These are phyloP conservation scores for Excoecaria cochinchinensis DNA, from an alignment of 345 rosid genomes.

Conservation along the genomic window DNA sequence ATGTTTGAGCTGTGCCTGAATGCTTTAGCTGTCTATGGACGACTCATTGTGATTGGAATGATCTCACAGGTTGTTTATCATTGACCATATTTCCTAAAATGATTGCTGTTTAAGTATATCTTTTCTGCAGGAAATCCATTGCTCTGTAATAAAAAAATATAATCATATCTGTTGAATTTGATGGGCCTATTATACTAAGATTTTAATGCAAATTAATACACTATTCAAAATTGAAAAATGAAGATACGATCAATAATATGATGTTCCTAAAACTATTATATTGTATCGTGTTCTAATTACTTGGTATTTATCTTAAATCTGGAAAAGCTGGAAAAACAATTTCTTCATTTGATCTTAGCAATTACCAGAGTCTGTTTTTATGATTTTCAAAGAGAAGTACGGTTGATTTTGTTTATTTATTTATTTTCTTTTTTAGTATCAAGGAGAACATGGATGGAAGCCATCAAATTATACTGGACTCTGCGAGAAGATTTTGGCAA, in stretches of 20 bases:
- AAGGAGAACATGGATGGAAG: constrained; percentile 86
- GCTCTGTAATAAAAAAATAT: neutral
- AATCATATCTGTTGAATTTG: neutral
- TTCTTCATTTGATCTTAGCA: neutral
- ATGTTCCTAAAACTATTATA: neutral
- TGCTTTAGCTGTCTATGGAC: constrained; percentile 79
- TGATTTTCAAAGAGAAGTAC: neutral
- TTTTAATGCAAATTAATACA: neutral
- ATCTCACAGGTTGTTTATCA: constrained; percentile 74
- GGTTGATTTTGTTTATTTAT: constrained; percentile 5
- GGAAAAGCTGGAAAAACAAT: neutral
- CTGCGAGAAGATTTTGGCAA: constrained; percentile 83
- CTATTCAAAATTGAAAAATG: neutral
- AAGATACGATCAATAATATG: neutral
- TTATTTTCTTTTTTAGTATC: constrained; percentile 82
- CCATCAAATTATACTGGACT: constrained; percentile 85
- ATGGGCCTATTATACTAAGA: neutral
- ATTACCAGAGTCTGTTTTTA: neutral
- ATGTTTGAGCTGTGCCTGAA: constrained; percentile 85
- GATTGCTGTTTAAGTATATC: neutral
- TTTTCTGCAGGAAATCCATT: neutral
- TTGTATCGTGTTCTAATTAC: neutral
- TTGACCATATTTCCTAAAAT: neutral
- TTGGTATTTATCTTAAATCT: neutral
- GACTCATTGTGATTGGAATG: constrained; percentile 92